Evolutionary conservation across 2,329 filamentous ascomycete genomes (phyloP), one percentile per base, ranked within the genome.

Genomic region (Pseudogymnoascus sp.): DNA sequence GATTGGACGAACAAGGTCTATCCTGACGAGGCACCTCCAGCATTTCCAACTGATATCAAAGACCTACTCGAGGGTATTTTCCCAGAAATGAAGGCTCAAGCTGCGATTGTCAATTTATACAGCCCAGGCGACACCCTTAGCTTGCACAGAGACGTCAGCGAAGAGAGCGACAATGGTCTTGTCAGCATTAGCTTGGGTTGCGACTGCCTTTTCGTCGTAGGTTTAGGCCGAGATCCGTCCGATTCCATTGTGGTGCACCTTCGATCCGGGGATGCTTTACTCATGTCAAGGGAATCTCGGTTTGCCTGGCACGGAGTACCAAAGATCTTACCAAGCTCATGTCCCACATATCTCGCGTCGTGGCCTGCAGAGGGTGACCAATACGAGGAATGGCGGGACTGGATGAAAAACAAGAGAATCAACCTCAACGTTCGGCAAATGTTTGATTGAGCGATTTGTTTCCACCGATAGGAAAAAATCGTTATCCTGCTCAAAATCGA

Each of bases 241-340:
- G 43, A 58, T 7, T 52, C 61, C 6, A 71, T 89, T 4, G 75
- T 87, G 2, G 71, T 96, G 37, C 81, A 88, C 21, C 78, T 97
- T 38, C 81, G 87, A 23, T 96, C 91, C 0, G 93, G 94, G 0
- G 93, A 97, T 76, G 91, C 87, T 0, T 85, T 97, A 0, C 92
- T 95, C 71, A 97, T 99, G 93, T 87, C 84, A 59, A 83, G 88
- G 19, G 80, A 85, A 63, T 88, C 90, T 3, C 81, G 94, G 45
- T 96, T 91, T 75, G 92, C 93, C 2, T 97, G 93, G 93, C 94
- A 97, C 76, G 92, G 90, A 11, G 92, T 97, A 11, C 92, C 94
- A 5, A 94, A 92, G 73, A 88, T 97, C 11, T 71, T 97, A 37
- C 82, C 85, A 55, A 83, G 78, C 0, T 96, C 91, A 0, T 97